These are phyloP conservation scores for Clausena lansium DNA, from an alignment of 345 rosid genomes.

Conservation along the genomic window DNA sequence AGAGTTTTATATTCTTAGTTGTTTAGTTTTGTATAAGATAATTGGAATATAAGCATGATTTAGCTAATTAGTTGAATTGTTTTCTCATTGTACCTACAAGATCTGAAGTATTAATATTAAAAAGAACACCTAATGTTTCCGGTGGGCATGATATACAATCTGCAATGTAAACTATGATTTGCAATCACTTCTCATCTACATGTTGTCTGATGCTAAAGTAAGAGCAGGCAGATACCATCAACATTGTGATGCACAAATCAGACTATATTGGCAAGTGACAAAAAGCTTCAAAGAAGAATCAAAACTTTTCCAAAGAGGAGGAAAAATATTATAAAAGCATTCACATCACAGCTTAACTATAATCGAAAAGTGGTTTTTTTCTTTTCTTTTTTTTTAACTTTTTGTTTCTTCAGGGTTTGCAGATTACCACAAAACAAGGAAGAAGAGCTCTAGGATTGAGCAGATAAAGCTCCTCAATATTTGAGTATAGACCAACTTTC, in stretches of 20 bases:
- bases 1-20: background rate
- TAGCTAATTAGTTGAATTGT: conserved; percentile 4
- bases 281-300: conserved; percentile 15
- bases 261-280: conserved; percentile 19
- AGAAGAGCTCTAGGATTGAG: conserved; percentile 92
- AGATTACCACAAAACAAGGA: conserved; percentile 86
- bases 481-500: conserved; percentile 86
- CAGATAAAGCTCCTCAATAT: conserved; percentile 93
- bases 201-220: conserved; percentile 22
- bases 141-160: too few relatives aligned
- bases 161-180: too few relatives aligned
- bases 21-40: background rate
- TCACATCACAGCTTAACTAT: conserved; percentile 11
- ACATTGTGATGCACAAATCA: conserved; percentile 11
- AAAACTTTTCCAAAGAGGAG: conserved; percentile 22
- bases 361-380: background rate
- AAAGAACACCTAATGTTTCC: conserved; percentile 6
- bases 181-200: background rate
- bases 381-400: too few relatives aligned
- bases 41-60: conserved; percentile 19
- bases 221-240: conserved; percentile 6
- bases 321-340: conserved; percentile 16
- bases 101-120: background rate
- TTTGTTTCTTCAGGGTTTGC: conserved; percentile 54
- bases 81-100: background rate